A percentile compares a stretch with the other conserved stretches of the same genome.
Conservation (phyloP, 2,329 filamentous ascomycete species). For the Colletotrichum sp. region DNA sequence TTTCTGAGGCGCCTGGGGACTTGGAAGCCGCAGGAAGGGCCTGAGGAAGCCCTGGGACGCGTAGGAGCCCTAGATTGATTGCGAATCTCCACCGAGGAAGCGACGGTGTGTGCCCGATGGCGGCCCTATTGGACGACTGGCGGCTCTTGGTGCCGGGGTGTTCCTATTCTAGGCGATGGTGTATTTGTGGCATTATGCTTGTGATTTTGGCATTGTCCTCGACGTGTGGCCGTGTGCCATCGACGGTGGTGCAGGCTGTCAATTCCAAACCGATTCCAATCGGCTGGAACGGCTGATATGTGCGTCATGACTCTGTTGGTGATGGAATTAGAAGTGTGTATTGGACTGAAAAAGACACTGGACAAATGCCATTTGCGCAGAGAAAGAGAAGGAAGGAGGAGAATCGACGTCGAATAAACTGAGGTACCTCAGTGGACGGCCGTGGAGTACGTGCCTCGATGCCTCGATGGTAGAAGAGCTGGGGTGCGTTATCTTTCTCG, state of each 20-base stretch:
- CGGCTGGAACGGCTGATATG: background rate
- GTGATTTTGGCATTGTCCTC: background rate
- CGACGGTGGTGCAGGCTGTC: background rate
- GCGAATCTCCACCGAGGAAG: background rate
- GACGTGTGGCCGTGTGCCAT: background rate
- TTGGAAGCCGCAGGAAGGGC: background rate
- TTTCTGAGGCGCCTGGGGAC: background rate
- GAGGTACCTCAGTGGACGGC: background rate
- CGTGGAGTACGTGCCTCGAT: background rate
- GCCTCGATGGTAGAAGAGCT: background rate
- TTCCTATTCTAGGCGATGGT: background rate
- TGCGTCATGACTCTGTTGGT: background rate
- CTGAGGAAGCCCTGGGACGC: background rate
- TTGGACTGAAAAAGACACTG: background rate
- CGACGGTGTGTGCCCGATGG: conserved; percentile 9
- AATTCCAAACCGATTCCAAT: background rate
- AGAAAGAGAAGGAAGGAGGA: background rate
- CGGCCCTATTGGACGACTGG: conserved; percentile 12
- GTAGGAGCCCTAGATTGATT: background rate
- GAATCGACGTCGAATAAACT: background rate
- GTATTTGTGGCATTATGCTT: background rate
- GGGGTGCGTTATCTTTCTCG: background rate
- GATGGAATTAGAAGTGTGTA: background rate
- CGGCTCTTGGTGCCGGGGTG: background rate
- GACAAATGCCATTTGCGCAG: background rate